Conservation (phyloP, 208 protist species). For the Leishmania gerbilli region DNA sequence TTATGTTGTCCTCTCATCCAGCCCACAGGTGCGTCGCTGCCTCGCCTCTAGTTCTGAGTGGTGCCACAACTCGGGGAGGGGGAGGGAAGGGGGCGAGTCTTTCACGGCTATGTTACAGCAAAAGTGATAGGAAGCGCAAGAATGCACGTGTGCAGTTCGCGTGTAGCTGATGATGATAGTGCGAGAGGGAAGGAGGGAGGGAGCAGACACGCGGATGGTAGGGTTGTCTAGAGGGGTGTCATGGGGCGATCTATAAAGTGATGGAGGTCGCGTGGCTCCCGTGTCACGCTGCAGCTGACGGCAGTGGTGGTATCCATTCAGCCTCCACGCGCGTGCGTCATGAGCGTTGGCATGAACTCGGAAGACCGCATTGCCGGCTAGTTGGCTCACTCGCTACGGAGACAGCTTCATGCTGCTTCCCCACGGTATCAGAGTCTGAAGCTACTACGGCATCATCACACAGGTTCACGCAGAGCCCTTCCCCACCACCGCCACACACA, state of each 20-base stretch:
- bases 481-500: neutral
- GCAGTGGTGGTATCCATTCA: neutral
- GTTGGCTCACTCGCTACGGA: neutral
- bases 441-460: neutral
- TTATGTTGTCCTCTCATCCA: neutral
- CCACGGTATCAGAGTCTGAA: neutral
- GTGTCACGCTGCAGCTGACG: neutral
- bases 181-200: neutral
- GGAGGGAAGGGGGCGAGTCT: neutral
- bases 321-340: neutral
- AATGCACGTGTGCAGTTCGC: neutral
- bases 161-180: neutral
- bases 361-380: neutral
- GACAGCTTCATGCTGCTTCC: neutral
- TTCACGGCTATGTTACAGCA: neutral
- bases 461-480: neutral
- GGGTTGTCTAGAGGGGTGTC: neutral
- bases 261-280: neutral
- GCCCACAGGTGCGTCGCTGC: neutral
- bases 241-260: neutral
- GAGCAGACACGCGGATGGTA: neutral
- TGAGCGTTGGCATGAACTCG: neutral
- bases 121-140: neutral
- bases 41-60: neutral
- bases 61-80: neutral